Evolutionary conservation across 257 asterid species (phyloP), one percentile per base, ranked within the genome.

Genomic region (Pogostemon cablin): DNA sequence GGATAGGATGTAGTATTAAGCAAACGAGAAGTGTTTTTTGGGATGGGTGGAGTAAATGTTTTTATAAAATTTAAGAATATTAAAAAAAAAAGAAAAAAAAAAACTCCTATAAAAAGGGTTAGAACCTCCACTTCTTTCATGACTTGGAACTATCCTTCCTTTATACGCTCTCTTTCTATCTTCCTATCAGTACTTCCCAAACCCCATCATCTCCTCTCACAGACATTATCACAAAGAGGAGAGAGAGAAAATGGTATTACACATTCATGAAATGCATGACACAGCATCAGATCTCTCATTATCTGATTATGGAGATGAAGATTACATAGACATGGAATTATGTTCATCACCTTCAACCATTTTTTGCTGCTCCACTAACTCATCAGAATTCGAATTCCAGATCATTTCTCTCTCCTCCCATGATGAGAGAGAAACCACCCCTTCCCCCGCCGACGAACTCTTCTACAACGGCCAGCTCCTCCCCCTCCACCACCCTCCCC

Each of bases 391-490:
- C 69, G 97, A 90, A 85, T 93, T 93, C 81, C 92, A 88, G 75
- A 87, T 84, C n/a, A 62, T 78, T 55, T 3, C 72, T 37, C 37
- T 77, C 80, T 35, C 78, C 81, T 25, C 32, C 32, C 32, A 25
- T 25, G 46, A 42, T 3, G 82, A 75, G 9, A 82, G 56, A 17
- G 81, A 76, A 10, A 7, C 82, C 77, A 67, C 77, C 32, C 66
- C 85, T 48, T 85, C 78, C 46, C 86, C 93, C 0, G 98, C 97
- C 7, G 98, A 93, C 68, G 95, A 91, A 59, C 97, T 93, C 73
- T 93, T 93, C 77, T 84, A 82, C 89, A 87, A 88, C 11, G 98
- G 98, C 59, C 85, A 80, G 17, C 96, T 91, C 79, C 91, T 91
- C 72, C 98, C 98, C 3, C 98, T 93, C 65, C 84, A 83, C 78